Conservation (phyloP, 805 yeast species). For the Cyberlindnera xylosilytica region DNA sequence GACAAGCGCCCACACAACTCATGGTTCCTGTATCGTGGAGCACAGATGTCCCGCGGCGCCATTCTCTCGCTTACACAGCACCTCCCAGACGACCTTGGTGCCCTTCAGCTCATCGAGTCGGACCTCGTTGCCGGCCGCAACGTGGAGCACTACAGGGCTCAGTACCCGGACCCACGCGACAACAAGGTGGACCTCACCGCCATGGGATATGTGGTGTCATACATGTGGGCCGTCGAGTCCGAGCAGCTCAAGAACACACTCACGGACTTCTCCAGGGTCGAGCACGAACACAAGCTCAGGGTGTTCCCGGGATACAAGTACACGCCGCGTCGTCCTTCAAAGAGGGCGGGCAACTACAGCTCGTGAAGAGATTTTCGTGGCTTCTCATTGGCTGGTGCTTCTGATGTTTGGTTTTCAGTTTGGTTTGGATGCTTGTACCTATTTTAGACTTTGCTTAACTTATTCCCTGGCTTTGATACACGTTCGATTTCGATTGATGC, state of each 20-base stretch:
- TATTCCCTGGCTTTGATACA: no score
- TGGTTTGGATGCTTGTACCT: no score
- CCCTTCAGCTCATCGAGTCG: not conserved
- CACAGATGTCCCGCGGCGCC: constrained; percentile 8
- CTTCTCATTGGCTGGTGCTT: no score
- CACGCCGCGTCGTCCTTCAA: constrained; percentile 3
- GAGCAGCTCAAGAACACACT: not conserved
- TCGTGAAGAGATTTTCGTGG: no score
- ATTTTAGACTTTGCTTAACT: no score
- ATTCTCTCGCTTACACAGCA: constrained; percentile 3
- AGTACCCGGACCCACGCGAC: constrained; percentile 1
- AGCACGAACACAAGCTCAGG: constrained; percentile 7
- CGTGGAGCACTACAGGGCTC: not conserved
- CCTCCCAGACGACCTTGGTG: constrained; percentile 3
- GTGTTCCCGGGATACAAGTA: constrained; percentile 7
- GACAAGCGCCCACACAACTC: constrained; percentile 12
- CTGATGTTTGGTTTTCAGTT: no score
- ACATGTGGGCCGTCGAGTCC: constrained; percentile 7
- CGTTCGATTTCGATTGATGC: no score
- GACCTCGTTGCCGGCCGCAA: not conserved
- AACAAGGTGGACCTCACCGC: constrained; percentile 4
- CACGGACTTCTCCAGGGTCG: constrained; percentile 5
- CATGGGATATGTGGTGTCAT: constrained; percentile 5
- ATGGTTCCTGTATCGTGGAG: constrained; percentile 9
- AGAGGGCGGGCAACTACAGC: not conserved